A percentile compares a stretch with the other conserved stretches of the same genome.
phyloP scores from a whole-genome alignment of 2,329 filamentous ascomycete species.

The Aspergillus melleus region DNA sequence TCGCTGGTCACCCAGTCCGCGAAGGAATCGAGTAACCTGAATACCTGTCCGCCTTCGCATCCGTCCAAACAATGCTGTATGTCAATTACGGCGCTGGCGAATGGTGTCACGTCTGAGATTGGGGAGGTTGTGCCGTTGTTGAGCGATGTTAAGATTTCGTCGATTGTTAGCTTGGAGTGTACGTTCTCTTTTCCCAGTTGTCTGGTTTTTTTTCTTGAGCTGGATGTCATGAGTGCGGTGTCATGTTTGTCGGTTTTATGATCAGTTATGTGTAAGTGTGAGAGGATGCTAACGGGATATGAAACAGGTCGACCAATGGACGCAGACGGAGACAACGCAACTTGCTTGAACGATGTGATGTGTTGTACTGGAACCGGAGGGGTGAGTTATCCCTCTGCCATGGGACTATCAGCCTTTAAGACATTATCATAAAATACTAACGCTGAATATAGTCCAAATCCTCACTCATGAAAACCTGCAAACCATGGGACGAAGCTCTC shows the following conservation, averaged over 20 bases:
- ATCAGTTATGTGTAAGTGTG: neutral
- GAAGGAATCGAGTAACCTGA: conserved; percentile 12
- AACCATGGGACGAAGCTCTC: conserved; percentile 24
- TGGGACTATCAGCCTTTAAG: no score
- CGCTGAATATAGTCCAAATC: neutral
- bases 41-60: conserved; percentile 23
- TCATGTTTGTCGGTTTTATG: neutral
- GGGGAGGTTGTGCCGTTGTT: conserved; percentile 24
- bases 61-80: conserved; percentile 29
- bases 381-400: conserved; percentile 6
- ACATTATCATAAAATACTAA: neutral
- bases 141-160: conserved; percentile 22
- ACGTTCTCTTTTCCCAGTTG: conserved; percentile 12
- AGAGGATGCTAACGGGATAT: neutral
- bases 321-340: conserved; percentile 9
- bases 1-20: conserved; percentile 8
- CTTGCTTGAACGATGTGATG: conserved; percentile 26
- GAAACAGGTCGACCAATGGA: conserved; percentile 24
- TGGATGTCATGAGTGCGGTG: no score
- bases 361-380: conserved; percentile 20
- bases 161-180: conserved; percentile 28
- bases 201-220: neutral
- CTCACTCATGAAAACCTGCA: conserved; percentile 19
- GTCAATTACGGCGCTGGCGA: conserved; percentile 17
- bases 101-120: conserved; percentile 17